A percentile compares a stretch with the other conserved stretches of the same genome.
Conservation (phyloP, 2,329 filamentous ascomycete genomes). For the Diaporthe ampelina region DNA sequence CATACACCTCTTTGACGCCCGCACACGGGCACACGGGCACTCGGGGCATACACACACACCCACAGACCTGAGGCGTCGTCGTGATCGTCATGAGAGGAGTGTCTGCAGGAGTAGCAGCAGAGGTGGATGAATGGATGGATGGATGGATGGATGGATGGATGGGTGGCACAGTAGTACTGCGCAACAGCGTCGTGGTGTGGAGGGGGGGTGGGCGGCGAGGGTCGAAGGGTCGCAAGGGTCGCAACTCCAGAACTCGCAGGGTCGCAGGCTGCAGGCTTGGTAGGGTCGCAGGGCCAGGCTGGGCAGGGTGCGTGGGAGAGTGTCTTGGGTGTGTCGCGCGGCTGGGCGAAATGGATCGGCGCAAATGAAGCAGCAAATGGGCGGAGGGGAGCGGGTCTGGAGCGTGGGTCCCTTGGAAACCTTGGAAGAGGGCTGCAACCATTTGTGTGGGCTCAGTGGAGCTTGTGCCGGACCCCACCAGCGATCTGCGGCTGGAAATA, state of each 20-base stretch:
- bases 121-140: background rate
- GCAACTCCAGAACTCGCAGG: no score
- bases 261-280: background rate
- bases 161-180: background rate
- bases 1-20: background rate
- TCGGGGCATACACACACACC: background rate
- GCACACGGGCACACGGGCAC: background rate
- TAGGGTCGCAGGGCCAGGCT: slow-evolving; percentile 22
- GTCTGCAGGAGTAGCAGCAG: background rate
- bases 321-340: slow-evolving; percentile 18
- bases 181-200: background rate
- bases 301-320: background rate
- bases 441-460: background rate
- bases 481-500: slow-evolving; percentile 32
- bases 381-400: background rate
- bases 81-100: slow-evolving; percentile 2
- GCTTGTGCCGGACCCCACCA: slow-evolving; percentile 23
- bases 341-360: slow-evolving; percentile 32
- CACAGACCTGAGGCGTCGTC: slow-evolving; percentile 1
- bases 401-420: slow-evolving; percentile 29
- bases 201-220: no score
- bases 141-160: background rate
- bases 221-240: no score
- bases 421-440: slow-evolving; percentile 30
- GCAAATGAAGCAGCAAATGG: slow-evolving; percentile 32